A percentile compares a stretch with the other conserved stretches of the same genome.
Evolutionary conservation across 2,329 filamentous ascomycete species (phyloP).

Genomic region (Colletotrichum chrysophilum): DNA sequence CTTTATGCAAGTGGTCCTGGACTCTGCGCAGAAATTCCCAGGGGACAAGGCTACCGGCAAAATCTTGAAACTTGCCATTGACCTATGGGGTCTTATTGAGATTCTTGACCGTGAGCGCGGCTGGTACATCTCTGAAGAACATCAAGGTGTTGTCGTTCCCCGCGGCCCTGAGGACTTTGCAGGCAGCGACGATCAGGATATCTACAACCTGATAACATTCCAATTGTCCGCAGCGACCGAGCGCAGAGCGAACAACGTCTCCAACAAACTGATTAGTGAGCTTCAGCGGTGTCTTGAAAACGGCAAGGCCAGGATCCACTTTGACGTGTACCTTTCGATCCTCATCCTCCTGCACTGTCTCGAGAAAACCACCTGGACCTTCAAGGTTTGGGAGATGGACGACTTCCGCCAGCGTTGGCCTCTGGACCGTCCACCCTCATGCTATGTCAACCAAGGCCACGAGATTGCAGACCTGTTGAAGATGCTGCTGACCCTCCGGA

Average conservation of each 20-base stretch:
- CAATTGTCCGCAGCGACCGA: slow-evolving; percentile 70
- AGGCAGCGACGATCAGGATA: slow-evolving; percentile 55
- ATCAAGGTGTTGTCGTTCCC: slow-evolving; percentile 43
- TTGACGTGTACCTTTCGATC: slow-evolving; percentile 66
- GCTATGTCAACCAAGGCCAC: slow-evolving; percentile 64
- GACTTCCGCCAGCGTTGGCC: slow-evolving; percentile 66
- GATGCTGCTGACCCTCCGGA: slow-evolving; percentile 67
- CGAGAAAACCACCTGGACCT: slow-evolving; percentile 72
- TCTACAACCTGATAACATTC: slow-evolving; percentile 66
- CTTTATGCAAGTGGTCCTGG: slow-evolving; percentile 64
- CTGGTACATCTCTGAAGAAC: slow-evolving; percentile 61
- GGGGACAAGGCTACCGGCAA: slow-evolving; percentile 55
- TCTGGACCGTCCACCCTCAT: slow-evolving; percentile 58
- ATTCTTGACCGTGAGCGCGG: slow-evolving; percentile 68
- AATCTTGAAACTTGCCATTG: slow-evolving; percentile 61
- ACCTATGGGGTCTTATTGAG: slow-evolving; percentile 70
- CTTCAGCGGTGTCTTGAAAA: slow-evolving; percentile 68
- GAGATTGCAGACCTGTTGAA: slow-evolving; percentile 63
- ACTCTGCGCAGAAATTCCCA: slow-evolving; percentile 54
- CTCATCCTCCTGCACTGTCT: slow-evolving; percentile 69
- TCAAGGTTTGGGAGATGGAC: slow-evolving; percentile 71
- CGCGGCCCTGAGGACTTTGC: slow-evolving; percentile 55
- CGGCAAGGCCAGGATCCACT: slow-evolving; percentile 63
- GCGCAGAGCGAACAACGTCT: slow-evolving; percentile 65
- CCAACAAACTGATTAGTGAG: slow-evolving; percentile 61